Conservation (phyloP, 2,329 filamentous ascomycete species). For the Epichloe sp. region DNA sequence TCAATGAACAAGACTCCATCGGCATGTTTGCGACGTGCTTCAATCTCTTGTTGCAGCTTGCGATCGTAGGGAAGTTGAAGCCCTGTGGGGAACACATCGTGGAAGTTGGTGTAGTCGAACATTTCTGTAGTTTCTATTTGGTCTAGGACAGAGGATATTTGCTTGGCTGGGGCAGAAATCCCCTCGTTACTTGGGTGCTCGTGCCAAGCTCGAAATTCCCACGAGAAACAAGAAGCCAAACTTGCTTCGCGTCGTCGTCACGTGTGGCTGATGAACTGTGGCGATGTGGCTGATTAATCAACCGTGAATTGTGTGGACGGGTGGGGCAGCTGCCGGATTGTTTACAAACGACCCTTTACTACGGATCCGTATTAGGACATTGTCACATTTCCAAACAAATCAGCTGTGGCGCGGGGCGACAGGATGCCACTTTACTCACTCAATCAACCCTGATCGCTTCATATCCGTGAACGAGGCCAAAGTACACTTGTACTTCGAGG, state of each 20-base stretch:
- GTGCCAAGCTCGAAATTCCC: too few relatives aligned
- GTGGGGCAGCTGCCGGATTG: conserved; percentile 14
- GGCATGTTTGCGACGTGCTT: conserved; percentile 51
- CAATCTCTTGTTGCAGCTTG: conserved; percentile 47
- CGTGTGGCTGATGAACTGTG: conserved; percentile 7
- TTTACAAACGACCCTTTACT: conserved; percentile 26
- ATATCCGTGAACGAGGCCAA: not conserved
- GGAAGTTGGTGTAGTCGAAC: conserved; percentile 54
- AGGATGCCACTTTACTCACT: conserved; percentile 3
- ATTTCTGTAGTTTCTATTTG: conserved; percentile 23
- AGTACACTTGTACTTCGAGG: not conserved
- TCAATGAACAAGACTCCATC: conserved; percentile 69
- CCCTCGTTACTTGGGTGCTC: too few relatives aligned
- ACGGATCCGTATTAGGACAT: conserved; percentile 14
- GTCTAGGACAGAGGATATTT: not conserved
- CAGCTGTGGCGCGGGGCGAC: conserved; percentile 10
- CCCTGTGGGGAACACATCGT: conserved; percentile 52
- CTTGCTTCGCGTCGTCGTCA: conserved; percentile 10
- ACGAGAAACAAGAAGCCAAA: too few relatives aligned
- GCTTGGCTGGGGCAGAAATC: not conserved
- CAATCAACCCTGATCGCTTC: not conserved
- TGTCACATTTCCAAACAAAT: conserved; percentile 28
- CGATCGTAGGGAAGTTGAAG: conserved; percentile 49
- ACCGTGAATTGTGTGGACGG: not conserved
- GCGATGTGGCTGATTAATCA: not conserved